These are phyloP conservation scores for Colletotrichum shisoi DNA, from an alignment of 2,329 filamentous ascomycete species.

Conservation along the genomic window DNA sequence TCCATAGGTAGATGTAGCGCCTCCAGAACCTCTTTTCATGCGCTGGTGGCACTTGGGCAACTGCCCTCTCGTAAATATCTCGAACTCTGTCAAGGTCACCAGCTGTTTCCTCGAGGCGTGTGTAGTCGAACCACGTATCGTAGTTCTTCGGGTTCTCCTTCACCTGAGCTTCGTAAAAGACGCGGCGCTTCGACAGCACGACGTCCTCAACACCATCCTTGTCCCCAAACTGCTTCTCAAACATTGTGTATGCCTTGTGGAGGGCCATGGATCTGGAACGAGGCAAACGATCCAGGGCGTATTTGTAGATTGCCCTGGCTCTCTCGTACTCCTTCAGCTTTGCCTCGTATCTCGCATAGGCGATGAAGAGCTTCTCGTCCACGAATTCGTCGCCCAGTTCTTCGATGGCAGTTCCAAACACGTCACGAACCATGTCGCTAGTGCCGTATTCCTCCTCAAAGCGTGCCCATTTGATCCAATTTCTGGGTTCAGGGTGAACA, in stretches of 20 bases:
- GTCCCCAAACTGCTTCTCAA: slow-evolving; percentile 98
- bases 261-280: slow-evolving; percentile 83
- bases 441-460: slow-evolving; percentile 97
- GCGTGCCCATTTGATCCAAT: slow-evolving; percentile 98
- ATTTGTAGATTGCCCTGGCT: slow-evolving; percentile 94
- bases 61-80: slow-evolving; percentile 93
- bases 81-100: slow-evolving; percentile 84
- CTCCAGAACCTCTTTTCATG: slow-evolving; percentile 98
- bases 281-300: slow-evolving; percentile 89
- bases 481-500: slow-evolving; percentile 91
- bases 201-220: slow-evolving; percentile 93
- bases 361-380: slow-evolving; percentile 94
- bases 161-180: slow-evolving; percentile 93
- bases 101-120: slow-evolving; percentile 84
- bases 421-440: slow-evolving; percentile 88
- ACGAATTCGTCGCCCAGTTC: slow-evolving; percentile 92
- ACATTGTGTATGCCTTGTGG: slow-evolving; percentile 94
- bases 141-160: slow-evolving; percentile 97
- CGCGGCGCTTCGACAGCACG: slow-evolving; percentile 89
- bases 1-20: slow-evolving; percentile 96
- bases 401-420: slow-evolving; percentile 88
- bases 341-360: slow-evolving; percentile 93
- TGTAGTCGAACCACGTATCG: slow-evolving; percentile 96
- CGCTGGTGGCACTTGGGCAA: slow-evolving; percentile 92
- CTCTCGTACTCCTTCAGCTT: slow-evolving; percentile 96